These are phyloP conservation scores for Gossypium davidsonii DNA, from an alignment of 441 rosid species.

Conservation along the genomic window DNA sequence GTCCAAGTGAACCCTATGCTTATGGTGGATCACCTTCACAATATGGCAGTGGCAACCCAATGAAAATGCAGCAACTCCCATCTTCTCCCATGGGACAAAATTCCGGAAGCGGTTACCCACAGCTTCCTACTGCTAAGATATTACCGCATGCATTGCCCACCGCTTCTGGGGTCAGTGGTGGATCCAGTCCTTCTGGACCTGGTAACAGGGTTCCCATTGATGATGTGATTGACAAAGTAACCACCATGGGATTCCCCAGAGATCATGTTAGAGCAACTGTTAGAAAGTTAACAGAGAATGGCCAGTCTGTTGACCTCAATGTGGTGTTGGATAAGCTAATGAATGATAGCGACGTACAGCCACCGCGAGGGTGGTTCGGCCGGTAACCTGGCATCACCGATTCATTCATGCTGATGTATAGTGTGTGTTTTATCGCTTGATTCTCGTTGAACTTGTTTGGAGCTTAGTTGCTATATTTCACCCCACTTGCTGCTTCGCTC, in stretches of 20 bases:
- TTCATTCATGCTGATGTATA: slow-evolving; percentile 31
- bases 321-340: slow-evolving; percentile 82
- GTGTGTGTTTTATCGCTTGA: slow-evolving; percentile 24
- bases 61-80: slow-evolving; percentile 47
- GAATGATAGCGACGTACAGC: slow-evolving; percentile 73
- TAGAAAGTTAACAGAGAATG: slow-evolving; percentile 67
- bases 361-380: slow-evolving; percentile 65
- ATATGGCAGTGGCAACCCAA: slow-evolving; percentile 42
- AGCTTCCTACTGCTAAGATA: slow-evolving; percentile 71
- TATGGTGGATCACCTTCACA: slow-evolving; percentile 55
- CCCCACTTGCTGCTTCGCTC: slow-evolving; percentile 3
- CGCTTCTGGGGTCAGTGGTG: slow-evolving; percentile 52
- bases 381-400: slow-evolving; percentile 30
- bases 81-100: slow-evolving; percentile 32
- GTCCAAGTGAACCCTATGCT: slow-evolving; percentile 46
- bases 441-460: slow-evolving; percentile 13
- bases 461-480: slow-evolving; percentile 14
- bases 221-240: slow-evolving; percentile 73
- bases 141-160: slow-evolving; percentile 68
- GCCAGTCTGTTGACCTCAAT: slow-evolving; percentile 78
- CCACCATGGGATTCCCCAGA: slow-evolving; percentile 80
- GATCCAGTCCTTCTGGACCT: slow-evolving; percentile 48
- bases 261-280: slow-evolving; percentile 84
- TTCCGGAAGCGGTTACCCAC: slow-evolving; percentile 55
- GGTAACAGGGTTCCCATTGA: slow-evolving; percentile 74